A percentile compares a stretch with the other conserved stretches of the same genome.
phyloP scores from a whole-genome alignment of 371 early-diverging fungal genomes.

The Racocetra persica region DNA sequence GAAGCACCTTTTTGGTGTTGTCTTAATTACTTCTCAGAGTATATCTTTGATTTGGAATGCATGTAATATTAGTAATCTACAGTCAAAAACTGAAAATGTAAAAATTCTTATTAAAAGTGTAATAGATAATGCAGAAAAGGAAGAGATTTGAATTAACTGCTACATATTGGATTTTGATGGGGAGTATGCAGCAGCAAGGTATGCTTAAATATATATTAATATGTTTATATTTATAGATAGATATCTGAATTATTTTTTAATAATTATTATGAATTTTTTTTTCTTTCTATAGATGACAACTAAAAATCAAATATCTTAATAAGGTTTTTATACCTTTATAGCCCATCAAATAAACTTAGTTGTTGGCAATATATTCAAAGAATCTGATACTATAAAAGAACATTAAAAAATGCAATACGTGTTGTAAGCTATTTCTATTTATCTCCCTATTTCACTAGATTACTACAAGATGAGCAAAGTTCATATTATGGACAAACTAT shows the following conservation, averaged over 20 bases:
- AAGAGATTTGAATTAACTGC: constrained; percentile 13
- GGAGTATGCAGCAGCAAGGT: constrained; percentile 12
- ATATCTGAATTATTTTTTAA: too few relatives aligned
- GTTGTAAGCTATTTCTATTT: constrained; percentile 22
- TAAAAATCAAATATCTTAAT: constrained; percentile 10
- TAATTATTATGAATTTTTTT: constrained; percentile 9
- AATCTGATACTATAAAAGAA: constrained; percentile 8
- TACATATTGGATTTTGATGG: constrained; percentile 25
- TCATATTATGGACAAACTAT: neutral
- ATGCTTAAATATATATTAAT: neutral
- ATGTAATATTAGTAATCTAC: constrained; percentile 2
- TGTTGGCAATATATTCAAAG: constrained; percentile 22
- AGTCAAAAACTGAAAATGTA: constrained; percentile 13
- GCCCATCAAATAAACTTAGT: constrained; percentile 31
- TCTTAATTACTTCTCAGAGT: constrained; percentile 6
- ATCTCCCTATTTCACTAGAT: neutral
- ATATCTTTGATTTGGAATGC: neutral
- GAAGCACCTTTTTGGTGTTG: constrained; percentile 8
- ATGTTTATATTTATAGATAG: neutral
- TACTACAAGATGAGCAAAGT: constrained; percentile 18
- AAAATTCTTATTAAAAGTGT: constrained; percentile 25
- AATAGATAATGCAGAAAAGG: constrained; percentile 1
- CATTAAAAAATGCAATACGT: neutral
- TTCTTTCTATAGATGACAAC: neutral
- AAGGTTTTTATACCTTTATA: constrained; percentile 33